Evolutionary conservation across 352 stramenopile species (phyloP).

Genomic region (Pythium oligandrum): DNA sequence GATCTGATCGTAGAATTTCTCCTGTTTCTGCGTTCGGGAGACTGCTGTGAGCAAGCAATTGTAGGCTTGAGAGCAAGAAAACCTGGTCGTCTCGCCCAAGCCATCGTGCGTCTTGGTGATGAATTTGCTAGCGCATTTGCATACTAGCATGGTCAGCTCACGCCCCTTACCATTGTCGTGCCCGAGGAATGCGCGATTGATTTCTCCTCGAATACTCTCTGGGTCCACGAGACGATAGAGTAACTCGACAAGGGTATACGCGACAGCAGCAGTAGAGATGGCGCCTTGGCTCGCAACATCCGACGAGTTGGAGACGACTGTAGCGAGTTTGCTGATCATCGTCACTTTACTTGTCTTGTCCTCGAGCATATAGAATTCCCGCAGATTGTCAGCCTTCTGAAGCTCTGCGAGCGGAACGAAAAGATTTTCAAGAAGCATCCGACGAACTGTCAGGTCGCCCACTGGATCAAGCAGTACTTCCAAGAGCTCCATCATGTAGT

Average conservation of each 20-base stretch:
- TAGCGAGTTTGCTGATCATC: constrained; percentile 45
- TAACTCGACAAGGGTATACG: constrained; percentile 60
- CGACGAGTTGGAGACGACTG: constrained; percentile 47
- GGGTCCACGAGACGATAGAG: constrained; percentile 59
- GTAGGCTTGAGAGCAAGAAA: constrained; percentile 64
- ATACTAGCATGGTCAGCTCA: constrained; percentile 84
- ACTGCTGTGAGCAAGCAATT: constrained; percentile 71
- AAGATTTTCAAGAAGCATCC: constrained; percentile 14
- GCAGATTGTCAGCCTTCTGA: constrained; percentile 18
- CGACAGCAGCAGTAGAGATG: constrained; percentile 48
- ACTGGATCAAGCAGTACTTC: constrained; percentile 13
- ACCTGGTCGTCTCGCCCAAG: constrained; percentile 30
- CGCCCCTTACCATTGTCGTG: constrained; percentile 67
- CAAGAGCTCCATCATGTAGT: constrained; percentile 12
- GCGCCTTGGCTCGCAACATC: constrained; percentile 29
- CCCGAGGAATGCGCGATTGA: constrained; percentile 70
- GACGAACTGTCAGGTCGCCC: constrained; percentile 11
- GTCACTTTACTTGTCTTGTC: constrained; percentile 19
- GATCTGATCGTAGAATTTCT: constrained; percentile 86
- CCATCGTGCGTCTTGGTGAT: constrained; percentile 41
- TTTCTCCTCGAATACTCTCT: constrained; percentile 53
- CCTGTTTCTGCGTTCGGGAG: constrained; percentile 77
- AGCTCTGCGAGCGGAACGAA: constrained; percentile 17
- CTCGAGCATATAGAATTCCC: constrained; percentile 46
- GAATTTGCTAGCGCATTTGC: constrained; percentile 79